A percentile compares a stretch with the other conserved stretches of the same genome.
These are phyloP conservation scores for Phoma sp. DNA, from an alignment of 2,329 filamentous ascomycete genomes.

Conservation along the genomic window DNA sequence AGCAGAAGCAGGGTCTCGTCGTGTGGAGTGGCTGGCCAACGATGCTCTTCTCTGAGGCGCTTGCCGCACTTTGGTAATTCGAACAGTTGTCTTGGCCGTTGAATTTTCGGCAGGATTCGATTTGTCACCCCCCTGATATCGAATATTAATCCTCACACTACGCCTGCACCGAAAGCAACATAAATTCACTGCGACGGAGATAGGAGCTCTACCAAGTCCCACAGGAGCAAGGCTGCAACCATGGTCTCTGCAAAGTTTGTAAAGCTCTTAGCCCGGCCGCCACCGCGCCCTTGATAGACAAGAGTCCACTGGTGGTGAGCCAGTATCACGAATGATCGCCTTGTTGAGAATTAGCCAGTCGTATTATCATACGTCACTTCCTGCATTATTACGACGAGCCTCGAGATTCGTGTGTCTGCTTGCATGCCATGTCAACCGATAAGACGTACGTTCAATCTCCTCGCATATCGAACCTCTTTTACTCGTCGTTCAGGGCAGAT, in stretches of 20 bases:
- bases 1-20: conserved; percentile 2
- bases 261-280: not conserved
- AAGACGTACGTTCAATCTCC: not conserved
- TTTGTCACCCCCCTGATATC: not conserved
- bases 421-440: not conserved
- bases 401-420: not conserved
- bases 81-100: not conserved
- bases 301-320: not conserved
- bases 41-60: not conserved
- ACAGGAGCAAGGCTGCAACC: not conserved
- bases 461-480: not conserved
- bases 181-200: not conserved
- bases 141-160: too few relatives aligned
- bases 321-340: not conserved
- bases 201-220: not conserved
- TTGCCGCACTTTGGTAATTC: conserved; percentile 4
- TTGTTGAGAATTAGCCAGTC: not conserved
- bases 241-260: not conserved
- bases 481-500: conserved; percentile 7
- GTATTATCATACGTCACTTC: not conserved
- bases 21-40: not conserved
- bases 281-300: not conserved
- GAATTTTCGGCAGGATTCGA: not conserved
- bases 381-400: conserved; percentile 2
- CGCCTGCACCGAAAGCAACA: too few relatives aligned